phyloP scores from a whole-genome alignment of 306 rosid species.

The Pueraria montana region DNA sequence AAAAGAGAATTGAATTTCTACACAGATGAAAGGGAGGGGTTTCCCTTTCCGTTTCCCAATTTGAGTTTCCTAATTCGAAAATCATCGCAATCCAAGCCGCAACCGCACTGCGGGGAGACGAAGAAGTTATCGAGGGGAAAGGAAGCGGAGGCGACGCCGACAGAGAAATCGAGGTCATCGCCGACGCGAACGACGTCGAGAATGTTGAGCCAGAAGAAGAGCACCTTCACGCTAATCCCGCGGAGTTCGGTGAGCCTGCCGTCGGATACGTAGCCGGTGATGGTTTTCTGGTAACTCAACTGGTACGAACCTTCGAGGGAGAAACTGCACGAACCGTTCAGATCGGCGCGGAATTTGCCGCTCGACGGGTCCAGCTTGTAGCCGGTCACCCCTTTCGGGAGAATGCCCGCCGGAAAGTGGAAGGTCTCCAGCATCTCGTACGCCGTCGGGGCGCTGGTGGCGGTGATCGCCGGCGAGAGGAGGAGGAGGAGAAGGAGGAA shows the following conservation, averaged over 20 bases:
- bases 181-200: slow-evolving; percentile 72
- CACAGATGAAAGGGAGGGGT: slow-evolving; percentile 63
- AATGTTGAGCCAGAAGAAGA: slow-evolving; percentile 82
- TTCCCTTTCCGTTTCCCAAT: slow-evolving; percentile 49
- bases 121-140: slow-evolving; percentile 74
- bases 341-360: slow-evolving; percentile 67
- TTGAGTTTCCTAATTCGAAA: slow-evolving; percentile 60
- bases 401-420: slow-evolving; percentile 75
- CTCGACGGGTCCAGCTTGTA: slow-evolving; percentile 62
- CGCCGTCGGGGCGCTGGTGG: slow-evolving; percentile 51
- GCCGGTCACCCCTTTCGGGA: slow-evolving; percentile 68
- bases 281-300: slow-evolving; percentile 71
- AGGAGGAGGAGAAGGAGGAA: slow-evolving; percentile 47
- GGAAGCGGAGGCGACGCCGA: slow-evolving; percentile 81
- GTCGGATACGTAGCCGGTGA: slow-evolving; percentile 66
- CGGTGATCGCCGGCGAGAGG: slow-evolving; percentile 43
- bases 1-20: neutral
- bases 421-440: slow-evolving; percentile 64
- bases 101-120: slow-evolving; percentile 82
- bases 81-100: slow-evolving; percentile 73
- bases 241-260: slow-evolving; percentile 60
- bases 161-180: slow-evolving; percentile 72
- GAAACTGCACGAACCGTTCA: slow-evolving; percentile 75
- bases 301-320: slow-evolving; percentile 76
- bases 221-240: slow-evolving; percentile 82